Evolutionary conservation across 1,284 basidiomycete species (phyloP).

Genomic region (Rhodotorula sp.): DNA sequence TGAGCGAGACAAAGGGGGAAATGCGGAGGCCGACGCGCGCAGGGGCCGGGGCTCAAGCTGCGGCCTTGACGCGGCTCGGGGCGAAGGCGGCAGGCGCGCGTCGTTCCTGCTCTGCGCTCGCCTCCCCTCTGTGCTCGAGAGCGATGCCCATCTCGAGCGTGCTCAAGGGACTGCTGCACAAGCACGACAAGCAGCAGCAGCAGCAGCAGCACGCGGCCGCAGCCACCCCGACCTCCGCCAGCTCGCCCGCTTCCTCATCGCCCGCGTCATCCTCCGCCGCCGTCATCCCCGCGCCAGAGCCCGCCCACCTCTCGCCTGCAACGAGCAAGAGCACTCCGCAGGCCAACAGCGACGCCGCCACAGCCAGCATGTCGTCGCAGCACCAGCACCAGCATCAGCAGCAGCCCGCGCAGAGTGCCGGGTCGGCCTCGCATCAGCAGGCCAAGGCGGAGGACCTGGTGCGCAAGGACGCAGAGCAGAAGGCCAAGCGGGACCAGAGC

Average conservation of each 20-base stretch:
- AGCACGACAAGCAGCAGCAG: constrained; percentile 12
- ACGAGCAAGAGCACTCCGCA: neutral
- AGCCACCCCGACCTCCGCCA: neutral
- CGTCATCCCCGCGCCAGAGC: constrained; percentile 2
- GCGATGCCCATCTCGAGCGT: constrained; percentile 13
- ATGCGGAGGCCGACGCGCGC: neutral
- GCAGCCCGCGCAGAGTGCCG: neutral
- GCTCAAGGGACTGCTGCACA: constrained; percentile 12
- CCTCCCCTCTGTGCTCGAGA: neutral
- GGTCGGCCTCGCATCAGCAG: neutral
- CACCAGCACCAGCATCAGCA: neutral
- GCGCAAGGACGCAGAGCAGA: constrained; percentile 27
- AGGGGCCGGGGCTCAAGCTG: neutral
- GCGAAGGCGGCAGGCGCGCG: too few relatives aligned
- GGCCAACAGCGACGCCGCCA: constrained; percentile 1
- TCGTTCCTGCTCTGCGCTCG: neutral
- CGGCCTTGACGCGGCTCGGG: too few relatives aligned
- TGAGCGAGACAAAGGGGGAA: neutral
- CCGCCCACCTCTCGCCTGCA: constrained; percentile 7
- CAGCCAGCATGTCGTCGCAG: constrained; percentile 1
- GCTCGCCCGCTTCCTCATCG: neutral
- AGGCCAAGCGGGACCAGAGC: constrained; percentile 32
- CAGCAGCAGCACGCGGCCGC: neutral
- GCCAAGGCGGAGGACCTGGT: constrained; percentile 38
- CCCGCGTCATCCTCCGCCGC: constrained; percentile 4